Evolutionary conservation across 495 filamentous ascomycete species (phyloP).

Genomic region (Penicillium manginii): DNA sequence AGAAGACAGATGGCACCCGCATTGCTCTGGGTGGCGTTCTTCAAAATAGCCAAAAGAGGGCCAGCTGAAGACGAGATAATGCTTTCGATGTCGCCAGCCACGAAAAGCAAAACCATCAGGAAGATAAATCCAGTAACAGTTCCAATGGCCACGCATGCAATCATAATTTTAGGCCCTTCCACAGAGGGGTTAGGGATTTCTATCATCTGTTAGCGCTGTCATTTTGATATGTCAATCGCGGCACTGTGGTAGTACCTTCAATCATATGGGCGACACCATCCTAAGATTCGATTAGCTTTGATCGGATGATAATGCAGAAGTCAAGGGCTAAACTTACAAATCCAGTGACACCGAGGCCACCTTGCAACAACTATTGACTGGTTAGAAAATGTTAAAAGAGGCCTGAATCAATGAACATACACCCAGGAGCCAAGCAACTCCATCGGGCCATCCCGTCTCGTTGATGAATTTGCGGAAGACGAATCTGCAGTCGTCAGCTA

Average conservation of each 20-base stretch:
- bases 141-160: constrained; percentile 70
- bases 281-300: constrained; percentile 32
- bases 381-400: constrained; percentile 22
- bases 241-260: constrained; percentile 34
- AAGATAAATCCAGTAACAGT: constrained; percentile 71
- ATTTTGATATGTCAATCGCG: not conserved
- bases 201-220: constrained; percentile 23
- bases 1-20: constrained; percentile 70
- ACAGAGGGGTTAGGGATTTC: constrained; percentile 73
- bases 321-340: constrained; percentile 44
- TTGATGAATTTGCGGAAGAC: constrained; percentile 65
- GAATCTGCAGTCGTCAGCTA: constrained; percentile 52
- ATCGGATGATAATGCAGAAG: not conserved
- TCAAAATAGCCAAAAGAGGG: constrained; percentile 71
- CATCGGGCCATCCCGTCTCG: constrained; percentile 64
- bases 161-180: constrained; percentile 73
- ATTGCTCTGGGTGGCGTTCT: constrained; percentile 66
- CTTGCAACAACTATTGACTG: constrained; percentile 54
- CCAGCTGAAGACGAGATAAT: constrained; percentile 66
- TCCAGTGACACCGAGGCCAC: constrained; percentile 63
- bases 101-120: constrained; percentile 66
- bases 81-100: constrained; percentile 58
- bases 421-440: constrained; percentile 66
- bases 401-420: constrained; percentile 28
- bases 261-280: constrained; percentile 60